Percentiles rank a stretch among this genome's conserved stretches.
Conservation (phyloP, 1,139 yeast genomes). For the Pichia sp. region DNA sequence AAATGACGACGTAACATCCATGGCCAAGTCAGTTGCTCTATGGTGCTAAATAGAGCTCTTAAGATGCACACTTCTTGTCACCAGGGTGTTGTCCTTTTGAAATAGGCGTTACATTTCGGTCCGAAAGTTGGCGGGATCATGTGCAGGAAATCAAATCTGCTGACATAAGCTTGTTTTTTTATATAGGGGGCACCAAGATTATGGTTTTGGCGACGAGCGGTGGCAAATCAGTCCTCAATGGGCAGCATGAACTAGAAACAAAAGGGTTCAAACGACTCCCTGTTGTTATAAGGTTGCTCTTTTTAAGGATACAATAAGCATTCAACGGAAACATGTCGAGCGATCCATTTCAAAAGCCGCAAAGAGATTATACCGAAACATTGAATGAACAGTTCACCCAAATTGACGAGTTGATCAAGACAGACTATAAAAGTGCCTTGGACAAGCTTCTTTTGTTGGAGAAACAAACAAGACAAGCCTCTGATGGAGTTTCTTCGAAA, state of each 20-base stretch:
- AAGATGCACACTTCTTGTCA: too few species aligned
- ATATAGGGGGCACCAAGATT: neutral
- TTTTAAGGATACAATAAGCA: neutral
- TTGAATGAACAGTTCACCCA: constrained; percentile 82
- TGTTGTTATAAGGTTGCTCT: too few species aligned
- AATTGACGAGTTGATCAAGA: constrained; percentile 57
- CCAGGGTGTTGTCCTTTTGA: neutral
- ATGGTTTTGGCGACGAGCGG: constrained; percentile 2
- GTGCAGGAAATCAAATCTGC: neutral
- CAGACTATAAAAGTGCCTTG: constrained; percentile 65
- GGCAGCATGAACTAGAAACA: neutral
- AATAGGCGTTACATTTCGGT: neutral
- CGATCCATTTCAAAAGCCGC: constrained; percentile 80
- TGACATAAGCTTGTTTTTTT: neutral
- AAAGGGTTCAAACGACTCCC: too few species aligned
- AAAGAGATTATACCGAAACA: constrained; percentile 81
- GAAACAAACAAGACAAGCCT: constrained; percentile 93
- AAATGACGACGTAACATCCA: constrained; percentile 24
- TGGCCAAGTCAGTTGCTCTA: neutral
- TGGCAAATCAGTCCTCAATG: neutral
- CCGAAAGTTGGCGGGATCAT: neutral
- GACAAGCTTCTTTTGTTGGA: constrained; percentile 78
- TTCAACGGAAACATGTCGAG: constrained; percentile 62
- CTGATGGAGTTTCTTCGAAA: constrained; percentile 87
- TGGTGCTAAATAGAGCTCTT: too few species aligned